Evolutionary conservation across 1,284 basidiomycete genomes (phyloP).

Genomic region (Coniferiporia weirii): DNA sequence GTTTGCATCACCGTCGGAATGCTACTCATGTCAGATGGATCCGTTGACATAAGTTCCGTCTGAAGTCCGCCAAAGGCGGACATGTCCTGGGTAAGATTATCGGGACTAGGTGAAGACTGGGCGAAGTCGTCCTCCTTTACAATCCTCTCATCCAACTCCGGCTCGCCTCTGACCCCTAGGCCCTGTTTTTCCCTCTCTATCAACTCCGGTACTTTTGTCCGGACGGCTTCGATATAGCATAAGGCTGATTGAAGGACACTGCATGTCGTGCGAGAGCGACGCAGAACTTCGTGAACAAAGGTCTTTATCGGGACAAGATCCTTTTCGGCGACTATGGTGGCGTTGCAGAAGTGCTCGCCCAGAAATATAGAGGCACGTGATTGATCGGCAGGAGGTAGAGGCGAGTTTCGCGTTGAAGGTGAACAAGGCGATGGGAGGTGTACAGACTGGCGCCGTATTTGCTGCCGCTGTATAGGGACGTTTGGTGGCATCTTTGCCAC

Average conservation of each 20-base stretch:
- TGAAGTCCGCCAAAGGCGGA: conserved; percentile 3
- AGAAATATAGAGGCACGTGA: conserved; percentile 21
- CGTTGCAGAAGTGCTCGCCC: conserved; percentile 21
- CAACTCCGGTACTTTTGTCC: conserved; percentile 57
- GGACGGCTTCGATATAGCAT: conserved; percentile 73
- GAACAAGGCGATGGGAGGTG: conserved; percentile 44
- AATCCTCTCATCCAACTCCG: conserved; percentile 42
- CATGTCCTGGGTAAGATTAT: conserved; percentile 10
- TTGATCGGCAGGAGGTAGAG: conserved; percentile 33
- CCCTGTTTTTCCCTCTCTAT: conserved; percentile 44
- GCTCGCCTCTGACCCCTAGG: conserved; percentile 34
- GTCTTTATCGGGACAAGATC: conserved; percentile 53
- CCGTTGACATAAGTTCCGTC: conserved; percentile 12
- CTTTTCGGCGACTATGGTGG: conserved; percentile 24
- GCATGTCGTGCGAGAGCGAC: conserved; percentile 70
- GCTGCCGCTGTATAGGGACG: conserved; percentile 21
- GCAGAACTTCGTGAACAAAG: conserved; percentile 74
- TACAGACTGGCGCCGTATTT: conserved; percentile 26
- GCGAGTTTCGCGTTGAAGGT: conserved; percentile 29
- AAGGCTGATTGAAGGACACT: conserved; percentile 72
- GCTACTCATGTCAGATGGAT: background rate
- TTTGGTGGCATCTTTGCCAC: conserved; percentile 24
- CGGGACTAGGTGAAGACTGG: conserved; percentile 19
- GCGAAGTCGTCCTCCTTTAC: conserved; percentile 35
- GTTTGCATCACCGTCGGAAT: conserved; percentile 6